Percentiles rank a stretch among this genome's conserved stretches.
Evolutionary conservation across 352 stramenopile genomes (phyloP).

Genomic region (Globisporangium cederbergense): DNA sequence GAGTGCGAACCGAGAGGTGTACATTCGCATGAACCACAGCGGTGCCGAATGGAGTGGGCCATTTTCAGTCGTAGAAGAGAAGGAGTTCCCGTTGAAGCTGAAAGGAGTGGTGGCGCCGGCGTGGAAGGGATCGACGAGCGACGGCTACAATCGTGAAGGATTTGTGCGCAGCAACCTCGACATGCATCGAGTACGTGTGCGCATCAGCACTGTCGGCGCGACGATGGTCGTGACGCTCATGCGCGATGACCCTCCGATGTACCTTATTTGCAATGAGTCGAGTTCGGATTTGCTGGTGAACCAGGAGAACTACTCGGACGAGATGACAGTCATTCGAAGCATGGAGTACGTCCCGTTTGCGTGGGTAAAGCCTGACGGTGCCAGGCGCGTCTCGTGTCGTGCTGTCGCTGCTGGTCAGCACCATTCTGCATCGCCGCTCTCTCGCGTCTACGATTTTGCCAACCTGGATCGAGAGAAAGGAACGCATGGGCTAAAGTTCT

Average conservation of each 20-base stretch:
- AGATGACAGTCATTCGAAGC: slow-evolving; percentile 56
- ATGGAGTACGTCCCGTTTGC: slow-evolving; percentile 79
- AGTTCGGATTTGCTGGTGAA: slow-evolving; percentile 69
- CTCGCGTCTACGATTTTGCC: slow-evolving; percentile 82
- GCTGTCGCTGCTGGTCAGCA: slow-evolving; percentile 45
- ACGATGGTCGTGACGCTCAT: slow-evolving; percentile 80
- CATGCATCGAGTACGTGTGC: slow-evolving; percentile 72
- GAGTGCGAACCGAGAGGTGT: slow-evolving; percentile 49
- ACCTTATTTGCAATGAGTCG: slow-evolving; percentile 83
- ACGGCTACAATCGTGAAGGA: slow-evolving; percentile 33
- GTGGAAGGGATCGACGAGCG: slow-evolving; percentile 43
- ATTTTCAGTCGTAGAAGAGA: slow-evolving; percentile 81
- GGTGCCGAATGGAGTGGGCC: slow-evolving; percentile 78
- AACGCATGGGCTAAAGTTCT: slow-evolving; percentile 66
- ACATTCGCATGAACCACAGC: slow-evolving; percentile 73
- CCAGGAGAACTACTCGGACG: slow-evolving; percentile 63
- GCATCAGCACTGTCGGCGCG: slow-evolving; percentile 70
- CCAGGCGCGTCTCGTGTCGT: slow-evolving; percentile 71
- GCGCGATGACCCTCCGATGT: slow-evolving; percentile 80
- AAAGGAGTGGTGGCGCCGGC: slow-evolving; percentile 46
- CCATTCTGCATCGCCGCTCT: slow-evolving; percentile 51
- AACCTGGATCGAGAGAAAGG: slow-evolving; percentile 77
- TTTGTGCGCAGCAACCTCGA: slow-evolving; percentile 39
- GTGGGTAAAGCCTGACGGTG: slow-evolving; percentile 71
- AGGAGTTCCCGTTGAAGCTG: slow-evolving; percentile 81